Evolutionary conservation across 202 grass and related monocot genomes (phyloP).

Genomic region (Cymbopogon flexuosus): DNA sequence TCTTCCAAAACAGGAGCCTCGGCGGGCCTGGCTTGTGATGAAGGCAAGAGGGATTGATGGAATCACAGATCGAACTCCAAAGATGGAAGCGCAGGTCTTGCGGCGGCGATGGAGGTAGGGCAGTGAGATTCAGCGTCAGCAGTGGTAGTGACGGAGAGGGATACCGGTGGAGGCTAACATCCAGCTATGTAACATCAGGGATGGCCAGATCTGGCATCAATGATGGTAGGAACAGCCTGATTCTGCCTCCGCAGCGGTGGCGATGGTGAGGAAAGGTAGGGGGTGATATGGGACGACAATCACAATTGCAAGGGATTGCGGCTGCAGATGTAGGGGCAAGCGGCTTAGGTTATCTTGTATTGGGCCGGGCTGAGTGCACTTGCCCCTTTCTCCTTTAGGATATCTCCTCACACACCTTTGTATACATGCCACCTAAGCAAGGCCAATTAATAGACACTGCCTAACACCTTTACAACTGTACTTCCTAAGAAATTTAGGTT

Average conservation of each 20-base stretch:
- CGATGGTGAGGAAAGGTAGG: not conserved
- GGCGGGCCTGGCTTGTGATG: not conserved
- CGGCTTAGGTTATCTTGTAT: not conserved
- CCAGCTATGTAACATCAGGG: not conserved
- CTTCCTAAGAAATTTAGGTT: not conserved
- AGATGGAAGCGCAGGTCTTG: not conserved
- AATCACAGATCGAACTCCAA: not conserved
- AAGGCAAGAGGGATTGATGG: not conserved
- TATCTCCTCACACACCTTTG: not conserved
- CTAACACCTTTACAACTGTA: not conserved
- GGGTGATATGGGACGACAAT: not conserved
- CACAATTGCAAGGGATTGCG: not conserved
- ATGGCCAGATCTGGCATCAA: not conserved
- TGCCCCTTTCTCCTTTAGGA: not conserved
- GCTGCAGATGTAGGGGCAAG: not conserved
- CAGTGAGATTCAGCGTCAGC: not conserved
- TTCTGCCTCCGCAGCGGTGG: not conserved
- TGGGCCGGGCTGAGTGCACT: not conserved
- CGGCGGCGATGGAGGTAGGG: not conserved
- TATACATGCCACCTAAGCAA: not conserved
- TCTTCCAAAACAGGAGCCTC: not conserved
- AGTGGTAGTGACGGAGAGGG: not conserved
- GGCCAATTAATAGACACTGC: not conserved
- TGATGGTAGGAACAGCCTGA: not conserved
- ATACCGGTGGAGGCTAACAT: not conserved